A percentile compares a stretch with the other conserved stretches of the same genome.
These are phyloP conservation scores for Eugenia klotzschiana DNA, from an alignment of 441 rosid genomes.

Conservation along the genomic window DNA sequence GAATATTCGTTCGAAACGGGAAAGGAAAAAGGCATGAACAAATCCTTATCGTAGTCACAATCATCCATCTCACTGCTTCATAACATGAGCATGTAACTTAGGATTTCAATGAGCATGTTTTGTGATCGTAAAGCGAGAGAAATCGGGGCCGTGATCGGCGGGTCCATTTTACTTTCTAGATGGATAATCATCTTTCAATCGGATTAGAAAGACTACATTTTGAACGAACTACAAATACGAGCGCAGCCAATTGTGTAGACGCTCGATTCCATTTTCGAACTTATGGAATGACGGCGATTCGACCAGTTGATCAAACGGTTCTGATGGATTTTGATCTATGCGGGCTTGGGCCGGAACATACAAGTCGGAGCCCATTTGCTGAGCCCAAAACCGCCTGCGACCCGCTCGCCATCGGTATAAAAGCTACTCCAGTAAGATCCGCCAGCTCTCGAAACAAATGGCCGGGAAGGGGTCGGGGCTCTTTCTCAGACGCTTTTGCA, in stretches of 20 bases:
- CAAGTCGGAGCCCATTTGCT: neutral
- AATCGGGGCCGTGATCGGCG: too few species aligned
- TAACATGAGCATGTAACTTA: neutral
- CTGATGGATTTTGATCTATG: neutral
- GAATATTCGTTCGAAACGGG: neutral
- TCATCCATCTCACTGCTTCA: neutral
- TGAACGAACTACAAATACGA: too few species aligned
- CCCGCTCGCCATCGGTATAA: neutral
- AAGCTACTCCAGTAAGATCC: neutral
- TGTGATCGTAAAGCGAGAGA: neutral
- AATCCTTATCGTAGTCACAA: neutral
- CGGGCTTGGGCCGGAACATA: neutral
- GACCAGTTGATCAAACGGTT: neutral
- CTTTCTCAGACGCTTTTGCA: slow-evolving; percentile 9
- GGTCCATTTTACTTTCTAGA: too few species aligned
- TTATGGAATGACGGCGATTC: neutral
- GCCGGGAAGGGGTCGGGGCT: neutral
- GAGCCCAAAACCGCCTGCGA: neutral
- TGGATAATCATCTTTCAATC: too few species aligned
- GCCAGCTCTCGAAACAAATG: neutral
- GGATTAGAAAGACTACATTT: too few species aligned
- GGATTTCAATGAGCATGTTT: neutral
- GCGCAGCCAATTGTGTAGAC: too few species aligned
- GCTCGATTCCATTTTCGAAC: neutral
- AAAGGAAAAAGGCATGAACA: neutral